Conservation (phyloP, 176 grass and related monocot genomes). For the Triticum dicoccoides region DNA sequence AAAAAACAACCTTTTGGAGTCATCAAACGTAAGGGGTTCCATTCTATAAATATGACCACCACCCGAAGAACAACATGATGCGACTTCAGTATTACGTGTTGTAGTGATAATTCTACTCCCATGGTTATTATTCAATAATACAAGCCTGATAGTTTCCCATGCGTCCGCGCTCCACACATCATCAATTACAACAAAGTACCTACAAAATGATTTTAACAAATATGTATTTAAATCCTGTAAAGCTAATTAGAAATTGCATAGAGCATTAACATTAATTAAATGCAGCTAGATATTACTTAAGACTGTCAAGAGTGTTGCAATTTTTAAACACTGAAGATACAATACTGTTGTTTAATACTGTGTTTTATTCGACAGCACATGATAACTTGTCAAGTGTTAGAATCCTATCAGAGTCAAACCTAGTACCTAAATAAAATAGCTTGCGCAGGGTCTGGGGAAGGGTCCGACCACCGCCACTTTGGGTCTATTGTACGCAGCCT, state of each 20-base stretch:
- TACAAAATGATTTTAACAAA: background rate
- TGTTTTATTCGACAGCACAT: no score
- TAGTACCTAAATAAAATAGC: background rate
- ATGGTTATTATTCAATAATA: background rate
- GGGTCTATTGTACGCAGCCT: no score
- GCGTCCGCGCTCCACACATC: background rate
- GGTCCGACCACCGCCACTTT: no score
- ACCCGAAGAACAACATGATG: background rate
- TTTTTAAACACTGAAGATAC: no score
- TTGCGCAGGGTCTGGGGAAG: no score
- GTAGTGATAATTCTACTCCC: background rate
- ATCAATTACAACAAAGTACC: conserved; percentile 16
- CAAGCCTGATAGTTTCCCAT: background rate
- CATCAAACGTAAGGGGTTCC: background rate
- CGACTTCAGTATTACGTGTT: background rate
- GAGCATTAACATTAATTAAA: background rate
- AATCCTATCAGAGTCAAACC: background rate
- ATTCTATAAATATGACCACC: background rate
- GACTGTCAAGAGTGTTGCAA: no score
- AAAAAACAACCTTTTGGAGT: background rate
- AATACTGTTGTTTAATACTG: no score
- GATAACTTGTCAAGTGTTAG: no score
- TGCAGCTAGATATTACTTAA: background rate
- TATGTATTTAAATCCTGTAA: no score
- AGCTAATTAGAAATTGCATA: no score